Evolutionary conservation across 768 basidiomycete species (phyloP).

Genomic region (Hericium erinaceus): DNA sequence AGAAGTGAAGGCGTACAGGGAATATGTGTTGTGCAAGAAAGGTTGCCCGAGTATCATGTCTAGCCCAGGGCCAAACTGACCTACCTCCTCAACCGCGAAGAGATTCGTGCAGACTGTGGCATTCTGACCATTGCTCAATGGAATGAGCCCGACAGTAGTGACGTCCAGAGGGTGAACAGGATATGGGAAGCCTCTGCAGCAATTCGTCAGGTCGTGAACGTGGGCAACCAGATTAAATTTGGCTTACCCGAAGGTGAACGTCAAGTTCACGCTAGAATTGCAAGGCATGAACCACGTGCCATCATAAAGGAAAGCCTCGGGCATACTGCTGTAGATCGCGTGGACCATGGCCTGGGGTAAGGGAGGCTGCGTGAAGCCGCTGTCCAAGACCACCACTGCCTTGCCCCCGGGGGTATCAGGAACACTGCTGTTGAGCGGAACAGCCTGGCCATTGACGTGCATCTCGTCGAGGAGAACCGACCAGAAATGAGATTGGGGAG

Average conservation of each 20-base stretch:
- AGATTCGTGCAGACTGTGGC: background rate
- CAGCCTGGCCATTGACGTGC: background rate
- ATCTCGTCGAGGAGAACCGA: background rate
- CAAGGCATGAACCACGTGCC: background rate
- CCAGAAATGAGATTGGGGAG: background rate
- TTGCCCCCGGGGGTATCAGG: background rate
- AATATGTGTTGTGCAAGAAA: background rate
- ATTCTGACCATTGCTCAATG: background rate
- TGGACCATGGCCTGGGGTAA: background rate
- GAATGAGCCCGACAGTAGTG: background rate
- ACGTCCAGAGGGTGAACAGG: background rate
- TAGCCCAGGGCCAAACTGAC: background rate
- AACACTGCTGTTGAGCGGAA: constrained; percentile 7
- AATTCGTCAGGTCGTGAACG: background rate
- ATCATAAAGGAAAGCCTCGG: background rate
- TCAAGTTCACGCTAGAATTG: background rate
- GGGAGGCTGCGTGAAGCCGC: background rate
- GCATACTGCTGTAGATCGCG: background rate
- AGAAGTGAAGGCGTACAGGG: background rate
- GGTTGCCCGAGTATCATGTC: background rate
- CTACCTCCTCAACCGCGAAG: background rate
- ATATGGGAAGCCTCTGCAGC: background rate
- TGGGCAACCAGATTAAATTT: background rate
- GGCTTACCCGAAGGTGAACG: background rate
- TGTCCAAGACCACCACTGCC: background rate